These are phyloP conservation scores for Crinitomyces ghanaensis DNA, from an alignment of 805 yeast species.

Conservation along the genomic window DNA sequence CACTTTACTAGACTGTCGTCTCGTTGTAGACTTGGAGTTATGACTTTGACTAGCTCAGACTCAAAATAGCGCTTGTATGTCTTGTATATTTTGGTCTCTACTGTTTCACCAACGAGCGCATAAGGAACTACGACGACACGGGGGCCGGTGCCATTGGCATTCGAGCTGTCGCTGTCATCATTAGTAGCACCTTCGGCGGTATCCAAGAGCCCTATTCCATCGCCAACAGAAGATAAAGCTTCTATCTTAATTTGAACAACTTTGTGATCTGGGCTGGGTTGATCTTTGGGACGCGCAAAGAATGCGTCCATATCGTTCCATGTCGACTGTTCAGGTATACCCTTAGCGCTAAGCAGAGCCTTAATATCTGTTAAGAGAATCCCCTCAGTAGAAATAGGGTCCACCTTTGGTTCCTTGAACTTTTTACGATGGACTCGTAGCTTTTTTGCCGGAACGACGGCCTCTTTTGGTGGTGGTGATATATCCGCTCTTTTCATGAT, in stretches of 20 bases:
- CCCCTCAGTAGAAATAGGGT: constrained; percentile 72
- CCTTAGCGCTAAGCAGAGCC: constrained; percentile 36
- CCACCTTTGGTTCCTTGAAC: constrained; percentile 44
- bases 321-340: constrained; percentile 32
- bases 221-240: constrained; percentile 67
- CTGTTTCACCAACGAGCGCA: constrained; percentile 77
- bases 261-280: constrained; percentile 41
- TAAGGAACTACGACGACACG: constrained; percentile 73
- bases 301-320: constrained; percentile 54
- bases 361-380: constrained; percentile 65
- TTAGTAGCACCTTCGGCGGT: too few species aligned
- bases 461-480: too few species aligned
- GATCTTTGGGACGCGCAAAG: constrained; percentile 36
- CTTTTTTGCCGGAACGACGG: too few species aligned
- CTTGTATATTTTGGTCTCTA: constrained; percentile 58
- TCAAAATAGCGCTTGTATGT: constrained; percentile 67
- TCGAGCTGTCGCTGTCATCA: constrained; percentile 21
- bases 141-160: constrained; percentile 6
- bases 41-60: constrained; percentile 53
- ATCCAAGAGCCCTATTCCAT: constrained; percentile 60
- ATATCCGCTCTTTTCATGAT: too few species aligned
- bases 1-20: constrained; percentile 58
- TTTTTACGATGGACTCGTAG: constrained; percentile 24
- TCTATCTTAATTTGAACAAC: constrained; percentile 43
- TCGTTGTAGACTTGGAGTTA: constrained; percentile 30